Evolutionary conservation across 306 rosid genomes (phyloP), one percentile per base, ranked within the genome.

Genomic region (Sicyos baderoa): DNA sequence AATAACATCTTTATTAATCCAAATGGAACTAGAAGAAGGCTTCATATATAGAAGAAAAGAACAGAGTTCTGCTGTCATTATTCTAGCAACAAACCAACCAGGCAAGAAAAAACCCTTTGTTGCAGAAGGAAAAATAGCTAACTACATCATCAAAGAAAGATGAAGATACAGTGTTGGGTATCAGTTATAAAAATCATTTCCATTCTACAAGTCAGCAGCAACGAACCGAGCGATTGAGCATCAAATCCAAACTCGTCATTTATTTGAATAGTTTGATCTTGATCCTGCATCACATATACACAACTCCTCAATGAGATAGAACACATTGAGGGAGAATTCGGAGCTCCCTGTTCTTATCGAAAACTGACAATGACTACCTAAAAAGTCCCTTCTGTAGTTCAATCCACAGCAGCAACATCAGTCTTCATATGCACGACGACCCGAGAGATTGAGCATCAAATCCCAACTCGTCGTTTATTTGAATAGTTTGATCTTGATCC

Each of bases 181-280:
- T 70, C 19, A 7, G 51, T 52, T 32, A 25, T 49, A 17, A 21
- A 54, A 54, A 9, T 54, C 59, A 54, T 16, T 51, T 40, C 74
- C 62, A 32, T 70, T 18, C 42, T 35, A 35, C 7, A 35, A 35
- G 8, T 35, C 52, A 35, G 74, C 14, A 51, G 62, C n/a, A 54
- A 19, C 74, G 93, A 85, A 74, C 96, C 89, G 52, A 78, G 79
- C 25, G 84, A 70, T 74, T 76, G 80, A 18, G 81, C 83, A 74
- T 87, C 94, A 22, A 74, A 82, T 71, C 88, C 86, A 49, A 82
- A 58, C 56, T 86, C 96, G 75, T 80, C 87, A 63, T 85, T 87
- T 79, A 80, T 74, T 72, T 82, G 18, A 17, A 71, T 23, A 58
- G 75, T 42, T 49, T 85, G 87, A 48, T 74, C 82, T 49, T 84